These are phyloP conservation scores for Diplosphaera chodatii DNA, from an alignment of 139 green algal species.

Conservation along the genomic window DNA sequence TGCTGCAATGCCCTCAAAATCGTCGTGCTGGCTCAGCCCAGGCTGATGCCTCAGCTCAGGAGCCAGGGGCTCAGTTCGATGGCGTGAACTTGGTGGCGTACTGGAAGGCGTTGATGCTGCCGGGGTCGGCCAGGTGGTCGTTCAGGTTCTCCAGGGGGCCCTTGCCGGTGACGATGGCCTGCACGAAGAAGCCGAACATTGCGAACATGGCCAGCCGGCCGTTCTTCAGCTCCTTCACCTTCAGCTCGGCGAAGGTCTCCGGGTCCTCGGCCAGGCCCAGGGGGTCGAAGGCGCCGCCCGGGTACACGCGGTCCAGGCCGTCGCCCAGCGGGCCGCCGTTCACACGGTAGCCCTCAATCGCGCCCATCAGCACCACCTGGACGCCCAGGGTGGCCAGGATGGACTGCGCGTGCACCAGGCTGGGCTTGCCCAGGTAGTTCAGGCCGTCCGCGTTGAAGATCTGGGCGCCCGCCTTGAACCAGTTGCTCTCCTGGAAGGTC, in stretches of 20 bases:
- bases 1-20: no score
- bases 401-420: slow-evolving; percentile 84
- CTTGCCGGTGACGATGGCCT: slow-evolving; percentile 75
- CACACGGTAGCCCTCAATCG: slow-evolving; percentile 69
- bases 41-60: no score
- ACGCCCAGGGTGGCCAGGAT: slow-evolving; percentile 78
- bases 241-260: slow-evolving; percentile 75
- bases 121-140: slow-evolving; percentile 27
- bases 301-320: slow-evolving; percentile 63
- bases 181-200: slow-evolving; percentile 86
- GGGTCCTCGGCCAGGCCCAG: slow-evolving; percentile 78
- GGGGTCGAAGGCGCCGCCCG: slow-evolving; percentile 82
- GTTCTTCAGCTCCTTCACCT: slow-evolving; percentile 96
- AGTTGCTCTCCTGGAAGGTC: slow-evolving; percentile 63
- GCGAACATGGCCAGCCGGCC: slow-evolving; percentile 91
- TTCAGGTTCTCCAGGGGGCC: slow-evolving; percentile 34
- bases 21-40: no score
- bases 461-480: slow-evolving; percentile 84
- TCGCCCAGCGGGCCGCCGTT: slow-evolving; percentile 45
- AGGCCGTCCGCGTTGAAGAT: slow-evolving; percentile 71
- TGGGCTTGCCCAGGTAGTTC: slow-evolving; percentile 76
- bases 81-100: slow-evolving; percentile 26
- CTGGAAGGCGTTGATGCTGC: slow-evolving; percentile 14
- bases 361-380: slow-evolving; percentile 81
- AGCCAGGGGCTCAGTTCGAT: no score